Conservation (phyloP, 1,284 basidiomycete species). For the Ceratobasidium sp. region DNA sequence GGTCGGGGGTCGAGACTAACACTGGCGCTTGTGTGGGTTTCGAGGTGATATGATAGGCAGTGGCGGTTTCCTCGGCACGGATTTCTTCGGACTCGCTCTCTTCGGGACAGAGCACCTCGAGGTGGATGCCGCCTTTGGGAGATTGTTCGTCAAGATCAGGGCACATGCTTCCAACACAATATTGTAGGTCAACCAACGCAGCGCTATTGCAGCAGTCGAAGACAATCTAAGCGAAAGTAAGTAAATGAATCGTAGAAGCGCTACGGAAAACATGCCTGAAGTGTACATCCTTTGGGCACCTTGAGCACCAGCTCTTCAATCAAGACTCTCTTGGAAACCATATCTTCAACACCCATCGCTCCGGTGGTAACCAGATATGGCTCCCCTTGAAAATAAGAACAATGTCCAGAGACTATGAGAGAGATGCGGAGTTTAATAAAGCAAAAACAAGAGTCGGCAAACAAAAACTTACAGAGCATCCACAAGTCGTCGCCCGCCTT, state of each 20-base stretch:
- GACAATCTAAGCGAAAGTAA: background rate
- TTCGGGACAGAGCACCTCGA: background rate
- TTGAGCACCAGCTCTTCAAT: background rate
- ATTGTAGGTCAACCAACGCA: conserved; percentile 21
- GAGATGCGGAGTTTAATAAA: background rate
- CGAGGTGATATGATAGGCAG: background rate
- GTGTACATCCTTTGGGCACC: conserved; percentile 8
- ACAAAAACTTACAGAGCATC: conserved; percentile 23
- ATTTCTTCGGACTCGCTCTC: background rate
- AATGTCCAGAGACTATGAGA: conserved; percentile 24
- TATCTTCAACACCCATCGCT: background rate
- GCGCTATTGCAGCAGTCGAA: conserved; percentile 31
- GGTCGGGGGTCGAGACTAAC: background rate
- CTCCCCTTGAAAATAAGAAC: background rate
- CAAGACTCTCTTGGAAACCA: background rate
- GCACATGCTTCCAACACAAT: conserved; percentile 38
- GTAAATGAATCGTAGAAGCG: background rate
- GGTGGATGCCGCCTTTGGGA: background rate
- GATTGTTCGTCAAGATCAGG: background rate
- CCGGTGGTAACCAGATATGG: conserved; percentile 7
- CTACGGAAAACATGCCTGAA: background rate
- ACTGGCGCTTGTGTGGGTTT: conserved; percentile 13
- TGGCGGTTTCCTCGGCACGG: background rate
- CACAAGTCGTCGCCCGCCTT: conserved; percentile 18
- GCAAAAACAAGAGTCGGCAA: background rate